Percentiles rank a stretch among this genome's conserved stretches.
Evolutionary conservation across 1,284 basidiomycete genomes (phyloP).

Genomic region (Pascua guehoae): DNA sequence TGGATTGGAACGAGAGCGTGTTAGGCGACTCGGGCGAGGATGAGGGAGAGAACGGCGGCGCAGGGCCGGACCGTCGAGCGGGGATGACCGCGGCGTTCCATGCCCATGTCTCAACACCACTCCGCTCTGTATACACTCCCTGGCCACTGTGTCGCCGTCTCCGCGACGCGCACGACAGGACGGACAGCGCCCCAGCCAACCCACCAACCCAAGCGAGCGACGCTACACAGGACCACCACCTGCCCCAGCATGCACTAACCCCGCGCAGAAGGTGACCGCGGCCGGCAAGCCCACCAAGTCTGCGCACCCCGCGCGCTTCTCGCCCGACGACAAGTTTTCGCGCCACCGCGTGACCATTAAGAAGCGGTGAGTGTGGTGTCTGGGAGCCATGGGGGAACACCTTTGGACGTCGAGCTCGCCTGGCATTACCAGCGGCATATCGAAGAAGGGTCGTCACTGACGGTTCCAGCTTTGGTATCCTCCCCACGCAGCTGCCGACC

Average conservation of each 20-base stretch:
- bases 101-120: too few relatives aligned
- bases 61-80: too few relatives aligned
- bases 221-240: neutral
- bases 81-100: too few relatives aligned
- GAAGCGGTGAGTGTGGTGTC: constrained; percentile 60
- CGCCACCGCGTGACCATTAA: constrained; percentile 92
- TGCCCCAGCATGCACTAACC: neutral
- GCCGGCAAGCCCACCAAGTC: constrained; percentile 81
- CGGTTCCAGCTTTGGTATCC: constrained; percentile 60
- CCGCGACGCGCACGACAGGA: too few relatives aligned
- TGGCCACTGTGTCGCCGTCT: too few relatives aligned
- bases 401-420: neutral
- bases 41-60: too few relatives aligned
- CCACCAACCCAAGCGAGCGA: neutral
- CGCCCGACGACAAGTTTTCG: constrained; percentile 96
- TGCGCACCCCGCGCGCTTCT: constrained; percentile 93
- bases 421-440: neutral
- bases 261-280: constrained; percentile 71
- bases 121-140: too few relatives aligned
- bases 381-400: neutral
- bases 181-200: too few relatives aligned
- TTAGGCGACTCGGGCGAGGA: too few relatives aligned
- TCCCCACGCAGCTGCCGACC: constrained; percentile 81
- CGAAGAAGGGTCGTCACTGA: neutral
- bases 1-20: neutral